phyloP scores from a whole-genome alignment of 164 flowering plant genomes.

The Litsea cubeba region DNA sequence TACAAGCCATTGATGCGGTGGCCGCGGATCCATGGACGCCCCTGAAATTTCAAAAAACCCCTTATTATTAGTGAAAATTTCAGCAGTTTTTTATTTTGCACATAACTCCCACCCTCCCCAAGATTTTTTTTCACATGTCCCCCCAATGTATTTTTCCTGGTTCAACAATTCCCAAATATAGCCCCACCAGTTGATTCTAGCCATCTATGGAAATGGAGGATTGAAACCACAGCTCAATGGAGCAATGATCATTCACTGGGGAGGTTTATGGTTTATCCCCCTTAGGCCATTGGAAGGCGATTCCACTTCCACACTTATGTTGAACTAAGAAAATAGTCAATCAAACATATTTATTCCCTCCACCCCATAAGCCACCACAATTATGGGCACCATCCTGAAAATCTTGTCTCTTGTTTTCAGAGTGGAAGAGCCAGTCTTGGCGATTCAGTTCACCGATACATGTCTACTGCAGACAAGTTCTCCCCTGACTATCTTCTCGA shows the following conservation, averaged over 20 bases:
- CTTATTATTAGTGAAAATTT: no score
- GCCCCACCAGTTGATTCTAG: neutral
- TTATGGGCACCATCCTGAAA: neutral
- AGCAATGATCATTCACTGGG: neutral
- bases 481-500: conserved; percentile 70
- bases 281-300: neutral
- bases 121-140: neutral
- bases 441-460: conserved; percentile 65
- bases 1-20: no score
- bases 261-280: neutral
- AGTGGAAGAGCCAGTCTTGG: conserved; percentile 82
- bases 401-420: conserved; percentile 27
- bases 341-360: neutral
- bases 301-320: neutral
- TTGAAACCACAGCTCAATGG: neutral
- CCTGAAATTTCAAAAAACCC: no score
- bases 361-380: neutral
- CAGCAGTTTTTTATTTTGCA: no score
- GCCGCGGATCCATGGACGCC: no score
- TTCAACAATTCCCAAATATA: neutral
- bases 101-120: no score
- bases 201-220: neutral
- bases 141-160: neutral
- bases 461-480: conserved; percentile 53
- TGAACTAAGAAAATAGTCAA: neutral